These are phyloP conservation scores for Cardamine occulta DNA, from an alignment of 345 rosid genomes.

Conservation along the genomic window DNA sequence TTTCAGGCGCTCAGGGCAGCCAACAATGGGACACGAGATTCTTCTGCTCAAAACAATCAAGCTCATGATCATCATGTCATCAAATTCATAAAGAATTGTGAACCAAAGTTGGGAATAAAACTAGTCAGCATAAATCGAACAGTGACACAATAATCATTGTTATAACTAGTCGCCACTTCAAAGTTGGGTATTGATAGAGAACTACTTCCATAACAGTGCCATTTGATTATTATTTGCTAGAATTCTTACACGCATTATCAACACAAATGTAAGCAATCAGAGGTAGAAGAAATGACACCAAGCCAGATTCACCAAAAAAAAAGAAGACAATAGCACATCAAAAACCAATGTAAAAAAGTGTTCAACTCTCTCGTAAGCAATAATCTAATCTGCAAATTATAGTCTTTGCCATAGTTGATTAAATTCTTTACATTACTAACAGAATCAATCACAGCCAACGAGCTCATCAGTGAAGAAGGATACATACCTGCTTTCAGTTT, in stretches of 20 bases:
- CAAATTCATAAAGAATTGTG: not conserved
- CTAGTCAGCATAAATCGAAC: not conserved
- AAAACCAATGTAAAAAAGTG: not conserved
- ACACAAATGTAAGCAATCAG: not conserved
- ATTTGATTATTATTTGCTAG: not conserved
- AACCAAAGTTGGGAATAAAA: not conserved
- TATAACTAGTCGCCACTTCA: not conserved
- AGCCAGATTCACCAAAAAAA: not conserved
- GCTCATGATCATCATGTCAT: constrained; percentile 14
- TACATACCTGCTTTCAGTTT: constrained; percentile 62
- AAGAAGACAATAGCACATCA: not conserved
- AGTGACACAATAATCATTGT: not conserved
- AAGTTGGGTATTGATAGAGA: not conserved
- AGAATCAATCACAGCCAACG: constrained; percentile 10
- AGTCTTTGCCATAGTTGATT: not conserved
- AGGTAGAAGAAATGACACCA: constrained; percentile 3
- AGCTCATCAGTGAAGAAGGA: constrained; percentile 18
- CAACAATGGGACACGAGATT: constrained; percentile 80
- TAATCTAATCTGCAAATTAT: constrained; percentile 5
- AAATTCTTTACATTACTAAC: not conserved
- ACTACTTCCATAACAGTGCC: constrained; percentile 12
- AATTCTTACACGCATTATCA: not conserved
- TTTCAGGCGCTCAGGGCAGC: constrained; percentile 66
- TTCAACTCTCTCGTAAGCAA: not conserved
- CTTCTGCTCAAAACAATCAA: constrained; percentile 55